A percentile compares a stretch with the other conserved stretches of the same genome.
Evolutionary conservation across 352 stramenopile genomes (phyloP).

Genomic region (Globisporangium takayamanum): DNA sequence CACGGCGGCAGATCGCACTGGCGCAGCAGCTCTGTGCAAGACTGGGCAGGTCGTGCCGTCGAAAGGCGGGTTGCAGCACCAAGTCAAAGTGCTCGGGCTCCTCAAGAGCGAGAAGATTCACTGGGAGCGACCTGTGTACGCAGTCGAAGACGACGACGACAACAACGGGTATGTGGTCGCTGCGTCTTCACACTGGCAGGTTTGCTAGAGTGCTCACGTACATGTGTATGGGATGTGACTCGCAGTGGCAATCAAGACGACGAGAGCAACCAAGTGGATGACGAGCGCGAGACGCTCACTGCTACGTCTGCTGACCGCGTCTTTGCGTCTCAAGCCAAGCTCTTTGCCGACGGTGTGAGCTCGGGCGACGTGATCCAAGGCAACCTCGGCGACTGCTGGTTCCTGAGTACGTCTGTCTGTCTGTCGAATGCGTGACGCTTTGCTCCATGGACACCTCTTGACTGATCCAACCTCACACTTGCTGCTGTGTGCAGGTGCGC

Average conservation of each 20-base stretch:
- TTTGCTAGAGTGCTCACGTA: neutral
- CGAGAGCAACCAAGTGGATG: slow-evolving; percentile 25
- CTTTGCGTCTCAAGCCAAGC: slow-evolving; percentile 51
- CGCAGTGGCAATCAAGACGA: slow-evolving; percentile 13
- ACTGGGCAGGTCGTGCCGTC: slow-evolving; percentile 36
- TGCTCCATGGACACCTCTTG: neutral
- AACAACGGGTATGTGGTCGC: slow-evolving; percentile 11
- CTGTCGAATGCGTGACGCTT: neutral
- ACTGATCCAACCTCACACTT: neutral
- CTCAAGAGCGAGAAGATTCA: slow-evolving; percentile 71
- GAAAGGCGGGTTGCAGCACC: slow-evolving; percentile 69
- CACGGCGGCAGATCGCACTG: slow-evolving; percentile 37
- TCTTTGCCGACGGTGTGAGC: slow-evolving; percentile 73
- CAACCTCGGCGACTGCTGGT: slow-evolving; percentile 90
- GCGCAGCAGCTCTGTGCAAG: slow-evolving; percentile 65
- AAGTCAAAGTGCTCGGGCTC: slow-evolving; percentile 62
- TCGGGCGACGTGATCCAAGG: slow-evolving; percentile 88
- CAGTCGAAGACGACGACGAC: slow-evolving; percentile 18
- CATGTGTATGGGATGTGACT: neutral
- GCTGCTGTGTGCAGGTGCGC: slow-evolving; percentile 37
- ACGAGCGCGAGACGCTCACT: slow-evolving; percentile 16
- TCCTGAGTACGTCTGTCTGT: slow-evolving; percentile 56
- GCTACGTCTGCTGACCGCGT: slow-evolving; percentile 22
- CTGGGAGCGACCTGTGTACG: slow-evolving; percentile 74
- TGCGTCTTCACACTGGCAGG: neutral